Conservation (phyloP, 495 filamentous ascomycete species). For the Pyrenula aspistea region DNA sequence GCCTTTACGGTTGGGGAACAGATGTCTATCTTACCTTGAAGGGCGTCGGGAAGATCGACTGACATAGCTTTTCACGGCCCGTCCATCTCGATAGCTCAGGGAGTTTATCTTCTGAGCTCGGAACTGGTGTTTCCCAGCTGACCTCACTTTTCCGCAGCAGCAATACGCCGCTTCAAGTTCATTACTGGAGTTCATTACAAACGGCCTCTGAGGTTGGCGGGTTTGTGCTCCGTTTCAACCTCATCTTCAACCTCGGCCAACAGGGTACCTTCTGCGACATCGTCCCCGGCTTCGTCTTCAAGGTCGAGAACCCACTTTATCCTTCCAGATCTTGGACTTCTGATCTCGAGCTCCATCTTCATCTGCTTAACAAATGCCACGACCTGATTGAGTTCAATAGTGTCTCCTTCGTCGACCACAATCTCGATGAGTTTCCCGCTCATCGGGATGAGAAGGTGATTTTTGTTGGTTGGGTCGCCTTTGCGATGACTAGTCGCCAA, state of each 20-base stretch:
- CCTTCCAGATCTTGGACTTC: conserved; percentile 32
- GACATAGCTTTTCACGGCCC: conserved; percentile 2
- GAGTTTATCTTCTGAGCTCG: no score
- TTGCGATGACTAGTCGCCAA: conserved; percentile 36
- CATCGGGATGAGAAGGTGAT: conserved; percentile 46
- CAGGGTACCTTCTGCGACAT: conserved; percentile 46
- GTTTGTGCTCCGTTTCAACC: background rate
- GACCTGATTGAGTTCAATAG: conserved; percentile 37
- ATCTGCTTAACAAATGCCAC: conserved; percentile 54
- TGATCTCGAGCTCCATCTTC: conserved; percentile 56
- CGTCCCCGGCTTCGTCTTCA: conserved; percentile 40
- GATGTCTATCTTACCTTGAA: conserved; percentile 74
- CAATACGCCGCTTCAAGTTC: no score
- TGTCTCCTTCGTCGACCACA: conserved; percentile 39
- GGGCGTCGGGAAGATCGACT: conserved; percentile 62
- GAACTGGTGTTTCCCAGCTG: no score
- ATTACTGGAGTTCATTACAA: no score
- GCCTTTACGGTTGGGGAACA: conserved; percentile 87
- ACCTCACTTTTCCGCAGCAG: no score
- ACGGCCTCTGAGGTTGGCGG: background rate
- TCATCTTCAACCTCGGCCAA: conserved; percentile 37
- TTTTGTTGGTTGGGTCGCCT: conserved; percentile 34
- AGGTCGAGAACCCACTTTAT: conserved; percentile 44
- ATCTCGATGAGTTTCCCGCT: conserved; percentile 48
- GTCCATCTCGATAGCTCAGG: no score